Percentiles rank a stretch among this genome's conserved stretches.
phyloP scores from a whole-genome alignment of 2,329 filamentous ascomycete species.

The Hypoxylon sp. region DNA sequence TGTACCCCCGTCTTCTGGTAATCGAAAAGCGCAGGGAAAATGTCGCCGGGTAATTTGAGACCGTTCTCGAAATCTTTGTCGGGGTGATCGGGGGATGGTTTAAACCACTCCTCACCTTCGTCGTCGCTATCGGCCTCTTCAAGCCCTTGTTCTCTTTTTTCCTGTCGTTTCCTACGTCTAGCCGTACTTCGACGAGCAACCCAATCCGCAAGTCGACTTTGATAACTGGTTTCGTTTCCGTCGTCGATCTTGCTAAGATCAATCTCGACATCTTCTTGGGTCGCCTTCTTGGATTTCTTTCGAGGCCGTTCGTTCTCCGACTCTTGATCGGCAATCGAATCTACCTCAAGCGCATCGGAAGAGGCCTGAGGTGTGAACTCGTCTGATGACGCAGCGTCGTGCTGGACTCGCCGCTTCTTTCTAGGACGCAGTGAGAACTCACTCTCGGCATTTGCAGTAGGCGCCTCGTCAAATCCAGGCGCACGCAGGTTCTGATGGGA shows the following conservation, averaged over 20 bases:
- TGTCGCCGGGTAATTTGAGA: slow-evolving; percentile 88
- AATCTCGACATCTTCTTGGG: slow-evolving; percentile 56
- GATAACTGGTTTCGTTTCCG: slow-evolving; percentile 86
- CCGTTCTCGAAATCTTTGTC: slow-evolving; percentile 81
- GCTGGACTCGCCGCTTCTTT: slow-evolving; percentile 63
- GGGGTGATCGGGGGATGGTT: slow-evolving; percentile 83
- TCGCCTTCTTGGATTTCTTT: slow-evolving; percentile 58
- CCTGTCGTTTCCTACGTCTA: slow-evolving; percentile 57
- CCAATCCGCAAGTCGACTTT: slow-evolving; percentile 81
- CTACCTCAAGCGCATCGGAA: slow-evolving; percentile 47
- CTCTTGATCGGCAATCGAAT: slow-evolving; percentile 52
- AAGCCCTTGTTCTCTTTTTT: slow-evolving; percentile 54
- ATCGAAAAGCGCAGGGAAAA: slow-evolving; percentile 91
- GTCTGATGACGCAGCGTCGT: slow-evolving; percentile 55
- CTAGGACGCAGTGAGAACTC: slow-evolving; percentile 70
- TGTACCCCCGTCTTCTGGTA: slow-evolving; percentile 98
- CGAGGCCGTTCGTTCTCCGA: slow-evolving; percentile 55
- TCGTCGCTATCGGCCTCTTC: slow-evolving; percentile 52
- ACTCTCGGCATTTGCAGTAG: slow-evolving; percentile 55
- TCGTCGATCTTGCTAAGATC: slow-evolving; percentile 79
- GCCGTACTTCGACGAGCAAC: slow-evolving; percentile 71
- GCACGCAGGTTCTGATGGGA: slow-evolving; percentile 80
- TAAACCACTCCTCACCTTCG: slow-evolving; percentile 76
- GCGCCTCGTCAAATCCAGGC: slow-evolving; percentile 74
- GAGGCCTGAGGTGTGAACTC: slow-evolving; percentile 58